Evolutionary conservation across 148 eudicot species (phyloP), one percentile per base, ranked within the genome.

Genomic region (Mesembryanthemum crystallinum): DNA sequence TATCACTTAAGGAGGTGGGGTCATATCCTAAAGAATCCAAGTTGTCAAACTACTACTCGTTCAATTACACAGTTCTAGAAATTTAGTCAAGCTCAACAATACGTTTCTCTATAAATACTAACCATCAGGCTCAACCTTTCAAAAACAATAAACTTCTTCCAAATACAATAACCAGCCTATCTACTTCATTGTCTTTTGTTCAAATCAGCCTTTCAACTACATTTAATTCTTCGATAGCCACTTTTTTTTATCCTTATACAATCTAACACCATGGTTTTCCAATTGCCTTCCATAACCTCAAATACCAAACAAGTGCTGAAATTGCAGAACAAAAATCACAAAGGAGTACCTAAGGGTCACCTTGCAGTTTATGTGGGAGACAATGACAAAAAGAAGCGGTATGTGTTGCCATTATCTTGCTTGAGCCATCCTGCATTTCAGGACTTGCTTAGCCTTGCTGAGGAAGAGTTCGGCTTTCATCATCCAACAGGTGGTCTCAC

Each of bases 331-430:
- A 81, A 62, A 62, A 73, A n/a, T 68, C 80, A 68, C 49, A 45
- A 45, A 60, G 76, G 75, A 52, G 85, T 88, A 75, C 89, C 78
- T 54, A 87, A 85, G 64, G 92, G 92, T 14, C 87, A 85, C 78
- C 62, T 87, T 51, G 89, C 88, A 12, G 88, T 89, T 54, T 87
- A 89, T 69, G 87, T 89, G 43, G 92, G 89, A n/a, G 79, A 87
- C 15, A 60, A 29, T 60, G 59, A 67, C 10, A 65, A 80, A 35
- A 86, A 86, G 82, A 89, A 77, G 77, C 77, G 88, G 18, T 84
- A 74, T 77, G 76, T 84, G 43, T 78, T 89, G 55, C 93, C 93
- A 8, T 30, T 89, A 72, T 77, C 93, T 35, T 87, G 78, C 79
- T 71, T 87, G 78, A 87, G 77, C 55, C 82, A 85, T 54, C 89